A percentile compares a stretch with the other conserved stretches of the same genome.
These are phyloP conservation scores for Skeletonema menzelii DNA, from an alignment of 108 stramenopile species.

Conservation along the genomic window DNA sequence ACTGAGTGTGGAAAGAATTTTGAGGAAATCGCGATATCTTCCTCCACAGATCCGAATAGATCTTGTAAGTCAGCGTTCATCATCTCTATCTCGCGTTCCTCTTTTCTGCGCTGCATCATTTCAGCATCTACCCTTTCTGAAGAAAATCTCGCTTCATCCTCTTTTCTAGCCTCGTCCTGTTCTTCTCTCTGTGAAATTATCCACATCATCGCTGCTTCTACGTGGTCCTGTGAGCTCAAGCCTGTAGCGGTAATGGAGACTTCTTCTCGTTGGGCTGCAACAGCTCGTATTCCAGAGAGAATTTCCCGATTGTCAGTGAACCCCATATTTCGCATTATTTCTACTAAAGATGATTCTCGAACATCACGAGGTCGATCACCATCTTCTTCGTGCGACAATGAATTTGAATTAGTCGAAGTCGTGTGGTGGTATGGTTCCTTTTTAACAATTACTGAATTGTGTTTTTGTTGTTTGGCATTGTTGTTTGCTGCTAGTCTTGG, in stretches of 20 bases:
- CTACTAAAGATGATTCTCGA: constrained; percentile 28
- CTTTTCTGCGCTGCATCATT: constrained; percentile 26
- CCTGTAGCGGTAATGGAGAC: constrained; percentile 1
- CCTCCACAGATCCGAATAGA: constrained; percentile 37
- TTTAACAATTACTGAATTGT: constrained; percentile 24
- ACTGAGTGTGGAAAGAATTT: constrained; percentile 38
- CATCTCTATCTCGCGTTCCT: constrained; percentile 22
- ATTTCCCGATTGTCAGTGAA: constrained; percentile 48
- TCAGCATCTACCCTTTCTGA: constrained; percentile 43
- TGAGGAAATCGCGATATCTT: constrained; percentile 5
- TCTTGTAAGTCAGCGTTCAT: constrained; percentile 15
- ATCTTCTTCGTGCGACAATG: not conserved
- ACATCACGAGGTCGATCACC: constrained; percentile 38
- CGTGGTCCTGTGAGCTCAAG: constrained; percentile 33
- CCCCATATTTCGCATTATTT: constrained; percentile 40
- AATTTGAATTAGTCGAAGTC: constrained; percentile 1
- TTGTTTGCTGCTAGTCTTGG: not conserved
- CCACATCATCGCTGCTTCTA: constrained; percentile 65
- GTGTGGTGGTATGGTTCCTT: constrained; percentile 13
- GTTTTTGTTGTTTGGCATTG: not conserved
- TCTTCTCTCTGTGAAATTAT: constrained; percentile 69
- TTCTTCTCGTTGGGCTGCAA: constrained; percentile 19
- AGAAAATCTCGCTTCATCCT: constrained; percentile 55
- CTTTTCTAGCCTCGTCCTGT: constrained; percentile 52
- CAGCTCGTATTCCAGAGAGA: constrained; percentile 45